These are phyloP conservation scores for Penstemon barbatus DNA, from an alignment of 257 asterid genomes.

Conservation along the genomic window DNA sequence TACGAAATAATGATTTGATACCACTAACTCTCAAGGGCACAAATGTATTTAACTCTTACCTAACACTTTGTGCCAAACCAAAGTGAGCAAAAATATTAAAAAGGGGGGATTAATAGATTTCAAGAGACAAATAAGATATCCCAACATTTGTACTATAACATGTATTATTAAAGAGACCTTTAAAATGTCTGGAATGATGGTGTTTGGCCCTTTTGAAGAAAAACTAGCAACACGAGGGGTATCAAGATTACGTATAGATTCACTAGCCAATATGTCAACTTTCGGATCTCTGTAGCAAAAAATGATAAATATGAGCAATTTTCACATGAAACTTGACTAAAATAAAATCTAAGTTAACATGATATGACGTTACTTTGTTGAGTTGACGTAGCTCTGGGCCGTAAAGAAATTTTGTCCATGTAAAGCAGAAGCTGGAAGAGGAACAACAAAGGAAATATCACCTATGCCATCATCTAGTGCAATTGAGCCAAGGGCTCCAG, in stretches of 20 bases:
- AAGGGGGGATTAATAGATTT: too few relatives aligned
- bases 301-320: not conserved
- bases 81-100: too few relatives aligned
- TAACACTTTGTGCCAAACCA: too few relatives aligned
- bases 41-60: too few relatives aligned
- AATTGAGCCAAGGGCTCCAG: constrained; percentile 23
- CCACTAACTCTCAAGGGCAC: too few relatives aligned
- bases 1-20: too few relatives aligned
- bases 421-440: not conserved
- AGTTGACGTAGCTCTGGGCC: not conserved
- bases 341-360: not conserved
- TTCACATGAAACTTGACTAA: not conserved
- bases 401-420: not conserved
- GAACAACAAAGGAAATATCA: constrained; percentile 8
- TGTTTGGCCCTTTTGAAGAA: constrained; percentile 27
- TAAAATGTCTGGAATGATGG: constrained; percentile 18
- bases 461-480: too few relatives aligned
- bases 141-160: too few relatives aligned
- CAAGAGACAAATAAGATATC: not conserved
- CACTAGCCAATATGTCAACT: constrained; percentile 6
- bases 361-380: not conserved
- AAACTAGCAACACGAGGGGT: constrained; percentile 16
- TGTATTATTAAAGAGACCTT: not conserved
- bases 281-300: constrained; percentile 2
- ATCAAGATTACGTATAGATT: constrained; percentile 4